Evolutionary conservation across 768 basidiomycete genomes (phyloP).

Genomic region (Neoboletus magnificus): DNA sequence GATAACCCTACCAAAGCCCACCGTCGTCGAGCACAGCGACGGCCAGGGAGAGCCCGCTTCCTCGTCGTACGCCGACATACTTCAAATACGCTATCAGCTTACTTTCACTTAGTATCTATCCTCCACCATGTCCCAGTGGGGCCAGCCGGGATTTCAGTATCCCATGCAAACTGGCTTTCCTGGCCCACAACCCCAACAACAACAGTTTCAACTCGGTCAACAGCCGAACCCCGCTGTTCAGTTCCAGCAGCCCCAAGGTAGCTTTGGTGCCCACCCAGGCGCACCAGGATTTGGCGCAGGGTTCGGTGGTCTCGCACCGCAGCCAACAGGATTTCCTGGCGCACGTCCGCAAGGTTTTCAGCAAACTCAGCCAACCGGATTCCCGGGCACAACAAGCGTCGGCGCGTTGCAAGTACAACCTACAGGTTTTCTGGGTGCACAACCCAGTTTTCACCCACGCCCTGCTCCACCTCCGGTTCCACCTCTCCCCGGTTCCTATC

Average conservation of each 20-base stretch:
- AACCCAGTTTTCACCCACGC: slow-evolving; percentile 35
- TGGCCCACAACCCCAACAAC: slow-evolving; percentile 46
- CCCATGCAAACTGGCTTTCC: slow-evolving; percentile 71
- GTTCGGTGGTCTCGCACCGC: slow-evolving; percentile 48
- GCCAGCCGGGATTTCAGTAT: slow-evolving; percentile 67
- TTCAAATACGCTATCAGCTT: neutral
- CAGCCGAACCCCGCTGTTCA: slow-evolving; percentile 29
- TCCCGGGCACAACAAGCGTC: slow-evolving; percentile 33
- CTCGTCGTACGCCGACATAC: neutral
- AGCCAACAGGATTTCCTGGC: slow-evolving; percentile 55
- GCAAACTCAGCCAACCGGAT: slow-evolving; percentile 37
- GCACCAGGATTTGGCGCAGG: slow-evolving; percentile 30
- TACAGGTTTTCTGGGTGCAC: slow-evolving; percentile 42
- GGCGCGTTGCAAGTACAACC: slow-evolving; percentile 46
- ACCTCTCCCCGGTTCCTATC: slow-evolving; percentile 59
- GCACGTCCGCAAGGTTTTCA: slow-evolving; percentile 39
- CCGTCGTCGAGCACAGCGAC: slow-evolving; percentile 1
- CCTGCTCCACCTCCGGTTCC: slow-evolving; percentile 56
- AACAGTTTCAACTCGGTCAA: slow-evolving; percentile 38
- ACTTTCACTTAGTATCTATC: neutral
- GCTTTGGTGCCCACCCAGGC: slow-evolving; percentile 29
- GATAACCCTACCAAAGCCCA: neutral
- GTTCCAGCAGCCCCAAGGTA: slow-evolving; percentile 42
- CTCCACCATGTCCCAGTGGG: slow-evolving; percentile 73
- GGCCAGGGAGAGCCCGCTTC: neutral